Conservation (phyloP, 352 stramenopile species). For the Globisporangium alternatum region DNA sequence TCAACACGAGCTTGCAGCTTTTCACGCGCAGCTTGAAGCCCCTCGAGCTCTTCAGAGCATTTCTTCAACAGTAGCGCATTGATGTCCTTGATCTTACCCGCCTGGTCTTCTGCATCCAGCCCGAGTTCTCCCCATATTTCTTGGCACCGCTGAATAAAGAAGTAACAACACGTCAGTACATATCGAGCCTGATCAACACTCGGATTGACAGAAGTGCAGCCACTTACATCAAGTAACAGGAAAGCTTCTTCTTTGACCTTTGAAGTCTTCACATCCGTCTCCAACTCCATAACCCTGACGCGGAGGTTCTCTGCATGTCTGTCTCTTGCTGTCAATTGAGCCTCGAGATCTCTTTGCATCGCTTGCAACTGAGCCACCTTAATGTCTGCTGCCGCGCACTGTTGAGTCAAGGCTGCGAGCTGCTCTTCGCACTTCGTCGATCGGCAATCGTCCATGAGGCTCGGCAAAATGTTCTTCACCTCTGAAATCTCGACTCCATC, state of each 20-base stretch:
- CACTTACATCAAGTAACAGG: slow-evolving; percentile 51
- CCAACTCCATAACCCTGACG: slow-evolving; percentile 27
- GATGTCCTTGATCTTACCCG: slow-evolving; percentile 59
- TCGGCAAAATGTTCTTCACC: slow-evolving; percentile 38
- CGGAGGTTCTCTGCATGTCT: slow-evolving; percentile 21
- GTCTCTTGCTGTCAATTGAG: slow-evolving; percentile 29
- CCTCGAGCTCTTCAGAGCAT: slow-evolving; percentile 60
- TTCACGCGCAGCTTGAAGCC: slow-evolving; percentile 41
- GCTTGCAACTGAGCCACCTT: slow-evolving; percentile 28
- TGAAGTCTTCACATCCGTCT: slow-evolving; percentile 33
- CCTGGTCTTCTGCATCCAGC: slow-evolving; percentile 45
- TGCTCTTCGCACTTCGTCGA: slow-evolving; percentile 15
- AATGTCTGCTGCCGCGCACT: slow-evolving; percentile 14
- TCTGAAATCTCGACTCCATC: slow-evolving; percentile 32
- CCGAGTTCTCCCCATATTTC: slow-evolving; percentile 66
- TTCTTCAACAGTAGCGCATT: slow-evolving; percentile 54
- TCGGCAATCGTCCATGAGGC: slow-evolving; percentile 19
- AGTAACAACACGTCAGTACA: not conserved
- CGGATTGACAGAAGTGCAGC: not conserved
- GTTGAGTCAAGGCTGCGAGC: slow-evolving; percentile 15
- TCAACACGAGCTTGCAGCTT: slow-evolving; percentile 48
- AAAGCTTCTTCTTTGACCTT: slow-evolving; percentile 67
- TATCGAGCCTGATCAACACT: not conserved
- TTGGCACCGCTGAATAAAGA: slow-evolving; percentile 50
- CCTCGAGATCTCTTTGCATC: slow-evolving; percentile 17